A percentile compares a stretch with the other conserved stretches of the same genome.
Evolutionary conservation across 768 basidiomycete genomes (phyloP).

Genomic region (Phanerochaete carnosa): DNA sequence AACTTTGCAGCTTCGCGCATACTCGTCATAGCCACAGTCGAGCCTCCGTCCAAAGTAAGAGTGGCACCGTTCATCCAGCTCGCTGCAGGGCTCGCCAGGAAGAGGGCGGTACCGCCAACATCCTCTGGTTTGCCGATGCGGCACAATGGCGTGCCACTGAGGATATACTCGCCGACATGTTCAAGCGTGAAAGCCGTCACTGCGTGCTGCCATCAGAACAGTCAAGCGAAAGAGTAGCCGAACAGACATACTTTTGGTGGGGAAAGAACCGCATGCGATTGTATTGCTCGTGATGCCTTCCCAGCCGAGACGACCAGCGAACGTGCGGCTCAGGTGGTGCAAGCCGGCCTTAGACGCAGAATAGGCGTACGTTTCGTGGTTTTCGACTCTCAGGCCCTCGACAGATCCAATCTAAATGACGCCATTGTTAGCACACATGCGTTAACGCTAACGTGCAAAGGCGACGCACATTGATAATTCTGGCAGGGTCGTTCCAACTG

Average conservation of each 20-base stretch:
- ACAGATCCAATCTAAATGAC: conserved; percentile 55
- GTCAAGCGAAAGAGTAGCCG: neutral
- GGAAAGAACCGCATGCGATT: conserved; percentile 50
- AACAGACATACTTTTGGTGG: conserved; percentile 33
- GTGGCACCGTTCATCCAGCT: conserved; percentile 64
- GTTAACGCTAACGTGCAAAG: neutral
- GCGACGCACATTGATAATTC: conserved; percentile 54
- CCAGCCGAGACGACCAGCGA: conserved; percentile 52
- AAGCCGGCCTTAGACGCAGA: conserved; percentile 61
- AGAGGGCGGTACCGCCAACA: conserved; percentile 60
- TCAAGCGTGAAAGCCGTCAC: conserved; percentile 57
- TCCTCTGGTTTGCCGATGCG: conserved; percentile 64
- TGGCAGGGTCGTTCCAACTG: conserved; percentile 44
- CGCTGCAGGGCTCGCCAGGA: conserved; percentile 56
- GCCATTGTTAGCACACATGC: neutral
- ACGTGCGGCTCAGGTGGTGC: conserved; percentile 55
- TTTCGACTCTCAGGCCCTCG: conserved; percentile 51
- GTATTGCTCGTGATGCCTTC: conserved; percentile 62
- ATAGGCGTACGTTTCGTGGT: conserved; percentile 63
- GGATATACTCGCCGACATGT: conserved; percentile 39
- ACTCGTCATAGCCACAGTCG: conserved; percentile 31
- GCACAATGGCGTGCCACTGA: conserved; percentile 41
- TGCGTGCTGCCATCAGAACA: conserved; percentile 15
- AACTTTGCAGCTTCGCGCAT: conserved; percentile 2
- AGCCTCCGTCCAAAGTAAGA: conserved; percentile 60